Conservation (phyloP, 2,329 filamentous ascomycete genomes). For the Pestalotiopsis sp. region DNA sequence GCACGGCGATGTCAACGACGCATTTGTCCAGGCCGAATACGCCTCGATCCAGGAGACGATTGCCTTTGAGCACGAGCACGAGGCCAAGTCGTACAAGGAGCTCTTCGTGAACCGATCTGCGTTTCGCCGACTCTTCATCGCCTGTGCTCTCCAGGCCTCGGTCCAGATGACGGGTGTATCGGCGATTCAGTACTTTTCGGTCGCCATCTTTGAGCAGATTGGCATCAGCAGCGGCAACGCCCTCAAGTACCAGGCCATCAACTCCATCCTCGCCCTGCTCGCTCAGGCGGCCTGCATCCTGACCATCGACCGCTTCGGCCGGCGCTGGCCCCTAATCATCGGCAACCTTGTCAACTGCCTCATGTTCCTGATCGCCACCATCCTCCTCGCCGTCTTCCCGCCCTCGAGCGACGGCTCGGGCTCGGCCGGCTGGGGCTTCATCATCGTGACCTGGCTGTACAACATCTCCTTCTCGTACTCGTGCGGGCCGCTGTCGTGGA, state of each 20-base stretch:
- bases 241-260: constrained; percentile 77
- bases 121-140: constrained; percentile 73
- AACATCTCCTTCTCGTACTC: constrained; percentile 76
- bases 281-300: constrained; percentile 71
- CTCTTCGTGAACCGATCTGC: constrained; percentile 66
- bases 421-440: constrained; percentile 72
- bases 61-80: constrained; percentile 66
- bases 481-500: constrained; percentile 65
- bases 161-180: constrained; percentile 78
- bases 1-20: constrained; percentile 65
- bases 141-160: constrained; percentile 69
- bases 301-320: constrained; percentile 70
- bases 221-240: constrained; percentile 68
- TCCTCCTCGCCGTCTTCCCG: constrained; percentile 60
- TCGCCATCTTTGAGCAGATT: constrained; percentile 68
- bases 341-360: constrained; percentile 74
- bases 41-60: constrained; percentile 68
- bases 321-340: constrained; percentile 71
- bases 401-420: constrained; percentile 51
- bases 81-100: constrained; percentile 71
- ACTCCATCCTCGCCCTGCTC: constrained; percentile 69
- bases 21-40: constrained; percentile 74
- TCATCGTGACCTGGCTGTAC: constrained; percentile 77
- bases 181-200: constrained; percentile 76
- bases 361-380: constrained; percentile 70